Evolutionary conservation across 805 yeast species (phyloP).

Genomic region (Sporopachydermia lactativora): DNA sequence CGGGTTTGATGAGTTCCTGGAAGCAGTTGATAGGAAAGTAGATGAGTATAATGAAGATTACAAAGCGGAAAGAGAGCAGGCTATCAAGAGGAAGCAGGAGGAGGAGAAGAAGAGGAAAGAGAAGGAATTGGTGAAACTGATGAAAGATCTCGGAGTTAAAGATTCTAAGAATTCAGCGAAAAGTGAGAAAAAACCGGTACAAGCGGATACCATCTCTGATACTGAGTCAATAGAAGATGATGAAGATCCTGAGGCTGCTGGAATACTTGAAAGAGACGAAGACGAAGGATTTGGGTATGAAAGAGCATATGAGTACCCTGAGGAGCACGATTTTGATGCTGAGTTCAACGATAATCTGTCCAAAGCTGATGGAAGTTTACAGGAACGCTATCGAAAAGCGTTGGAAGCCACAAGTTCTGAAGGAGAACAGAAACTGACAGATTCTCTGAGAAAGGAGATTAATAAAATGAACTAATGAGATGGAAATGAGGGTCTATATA

Average conservation of each 20-base stretch:
- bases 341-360: constrained; percentile 21
- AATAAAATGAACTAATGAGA: no score
- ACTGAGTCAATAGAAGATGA: constrained; percentile 23
- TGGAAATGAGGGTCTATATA: no score
- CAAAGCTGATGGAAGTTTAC: constrained; percentile 30
- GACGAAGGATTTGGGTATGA: constrained; percentile 33
- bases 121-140: constrained; percentile 51
- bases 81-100: constrained; percentile 61
- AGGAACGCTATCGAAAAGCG: constrained; percentile 60
- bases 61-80: constrained; percentile 73
- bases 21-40: constrained; percentile 74
- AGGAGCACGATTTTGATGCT: constrained; percentile 15
- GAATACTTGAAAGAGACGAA: constrained; percentile 29
- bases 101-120: constrained; percentile 63
- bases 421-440: background rate
- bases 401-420: constrained; percentile 18
- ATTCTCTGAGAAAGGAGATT: background rate
- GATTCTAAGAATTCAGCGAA: constrained; percentile 16
- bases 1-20: constrained; percentile 84
- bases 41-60: constrained; percentile 79
- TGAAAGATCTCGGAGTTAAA: constrained; percentile 75
- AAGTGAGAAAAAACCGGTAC: constrained; percentile 23
- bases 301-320: constrained; percentile 32
- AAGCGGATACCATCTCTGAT: constrained; percentile 39
- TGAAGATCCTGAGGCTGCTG: constrained; percentile 30